Percentiles rank a stretch among this genome's conserved stretches.
Conservation (phyloP, 2,329 filamentous ascomycete species). For the Pseudogymnoascus sp. region DNA sequence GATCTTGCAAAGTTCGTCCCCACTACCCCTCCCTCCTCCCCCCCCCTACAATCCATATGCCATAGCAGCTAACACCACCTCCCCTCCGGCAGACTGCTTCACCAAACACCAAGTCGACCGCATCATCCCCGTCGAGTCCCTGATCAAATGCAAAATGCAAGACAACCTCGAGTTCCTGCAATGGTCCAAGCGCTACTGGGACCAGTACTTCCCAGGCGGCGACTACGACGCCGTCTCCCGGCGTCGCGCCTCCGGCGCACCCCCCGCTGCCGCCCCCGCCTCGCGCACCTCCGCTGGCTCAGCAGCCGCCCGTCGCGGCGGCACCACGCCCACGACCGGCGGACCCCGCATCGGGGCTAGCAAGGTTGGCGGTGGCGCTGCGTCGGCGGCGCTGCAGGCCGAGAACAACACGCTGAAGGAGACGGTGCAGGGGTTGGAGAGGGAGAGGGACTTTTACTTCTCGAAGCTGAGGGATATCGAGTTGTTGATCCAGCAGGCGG, state of each 20-base stretch:
- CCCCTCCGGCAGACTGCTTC: constrained; percentile 58
- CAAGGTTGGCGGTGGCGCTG: constrained; percentile 44
- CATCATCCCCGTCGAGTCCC: constrained; percentile 75
- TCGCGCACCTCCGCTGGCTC: constrained; percentile 37
- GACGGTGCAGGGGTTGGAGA: constrained; percentile 87
- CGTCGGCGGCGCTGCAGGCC: constrained; percentile 64
- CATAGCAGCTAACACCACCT: constrained; percentile 9
- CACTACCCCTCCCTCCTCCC: constrained; percentile 10
- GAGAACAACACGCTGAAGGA: constrained; percentile 90
- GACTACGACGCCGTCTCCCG: constrained; percentile 88
- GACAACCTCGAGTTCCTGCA: constrained; percentile 99
- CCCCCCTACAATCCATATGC: not conserved
- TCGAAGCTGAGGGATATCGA: constrained; percentile 97
- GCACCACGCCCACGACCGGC: constrained; percentile 33
- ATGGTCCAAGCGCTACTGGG: constrained; percentile 95
- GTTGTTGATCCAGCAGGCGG: constrained; percentile 82
- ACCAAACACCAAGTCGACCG: constrained; percentile 81
- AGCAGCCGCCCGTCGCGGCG: constrained; percentile 36
- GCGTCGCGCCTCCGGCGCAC: constrained; percentile 66
- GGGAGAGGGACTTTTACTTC: constrained; percentile 98
- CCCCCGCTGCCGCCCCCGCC: constrained; percentile 41
- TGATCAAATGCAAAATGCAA: constrained; percentile 99
- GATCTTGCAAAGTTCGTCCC: constrained; percentile 70
- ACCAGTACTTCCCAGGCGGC: constrained; percentile 93
- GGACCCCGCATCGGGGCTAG: constrained; percentile 38